These are phyloP conservation scores for Raffaelea arxii DNA, from an alignment of 2,329 filamentous ascomycete genomes.

Conservation along the genomic window DNA sequence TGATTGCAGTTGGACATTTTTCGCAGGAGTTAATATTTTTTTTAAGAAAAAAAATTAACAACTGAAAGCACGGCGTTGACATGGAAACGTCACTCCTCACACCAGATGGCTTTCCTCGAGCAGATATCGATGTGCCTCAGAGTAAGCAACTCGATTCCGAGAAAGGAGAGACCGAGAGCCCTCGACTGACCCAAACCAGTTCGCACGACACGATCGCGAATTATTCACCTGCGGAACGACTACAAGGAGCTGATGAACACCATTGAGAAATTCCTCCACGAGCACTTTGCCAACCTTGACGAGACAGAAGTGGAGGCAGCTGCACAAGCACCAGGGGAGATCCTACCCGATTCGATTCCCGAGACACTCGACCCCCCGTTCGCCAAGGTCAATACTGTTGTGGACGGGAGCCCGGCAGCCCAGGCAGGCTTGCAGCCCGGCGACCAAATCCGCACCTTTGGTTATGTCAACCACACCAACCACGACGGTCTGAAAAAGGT, in stretches of 20 bases:
- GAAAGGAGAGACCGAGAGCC: too few species aligned
- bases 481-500: slow-evolving; percentile 80
- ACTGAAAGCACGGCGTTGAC: slow-evolving; percentile 71
- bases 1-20: slow-evolving; percentile 17
- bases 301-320: slow-evolving; percentile 33
- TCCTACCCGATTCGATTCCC: slow-evolving; percentile 23
- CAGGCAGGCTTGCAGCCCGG: slow-evolving; percentile 69
- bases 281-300: slow-evolving; percentile 69
- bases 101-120: slow-evolving; percentile 81
- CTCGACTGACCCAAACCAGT: too few species aligned
- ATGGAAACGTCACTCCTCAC: slow-evolving; percentile 88
- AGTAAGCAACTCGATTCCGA: slow-evolving; percentile 60
- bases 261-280: slow-evolving; percentile 80
- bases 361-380: slow-evolving; percentile 47
- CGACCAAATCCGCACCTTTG: slow-evolving; percentile 78
- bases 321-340: slow-evolving; percentile 12
- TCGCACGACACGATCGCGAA: slow-evolving; percentile 82
- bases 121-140: slow-evolving; percentile 90
- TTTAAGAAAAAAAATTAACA: neutral
- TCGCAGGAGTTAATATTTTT: neutral
- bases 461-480: slow-evolving; percentile 72
- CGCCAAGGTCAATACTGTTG: slow-evolving; percentile 81
- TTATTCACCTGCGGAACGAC: slow-evolving; percentile 85
- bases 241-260: slow-evolving; percentile 79
- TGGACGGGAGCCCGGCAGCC: slow-evolving; percentile 68